phyloP scores from a whole-genome alignment of 2,329 filamentous ascomycete species.

The Fusarium xyrophilum region DNA sequence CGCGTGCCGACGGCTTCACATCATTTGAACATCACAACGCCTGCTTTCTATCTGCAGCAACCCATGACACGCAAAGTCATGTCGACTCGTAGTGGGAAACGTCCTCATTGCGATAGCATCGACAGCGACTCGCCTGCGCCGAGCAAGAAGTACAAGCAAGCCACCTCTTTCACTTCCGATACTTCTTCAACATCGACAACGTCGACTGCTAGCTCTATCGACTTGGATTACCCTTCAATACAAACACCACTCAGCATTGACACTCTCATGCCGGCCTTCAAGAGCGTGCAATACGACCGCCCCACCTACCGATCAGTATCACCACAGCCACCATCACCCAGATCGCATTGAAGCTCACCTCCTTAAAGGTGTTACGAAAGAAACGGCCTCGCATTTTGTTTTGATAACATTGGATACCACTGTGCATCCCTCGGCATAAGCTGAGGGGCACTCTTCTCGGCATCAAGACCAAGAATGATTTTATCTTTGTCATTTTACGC shows the following conservation, averaged over 20 bases:
- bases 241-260: slow-evolving; percentile 29
- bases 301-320: slow-evolving; percentile 34
- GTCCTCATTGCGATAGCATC: slow-evolving; percentile 31
- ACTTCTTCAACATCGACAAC: slow-evolving; percentile 32
- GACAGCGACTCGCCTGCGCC: slow-evolving; percentile 32
- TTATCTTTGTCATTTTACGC: slow-evolving; percentile 6
- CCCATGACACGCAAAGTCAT: slow-evolving; percentile 22
- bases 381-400: slow-evolving; percentile 17
- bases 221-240: slow-evolving; percentile 18
- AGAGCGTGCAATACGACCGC: slow-evolving; percentile 34
- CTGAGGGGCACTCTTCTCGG: slow-evolving; percentile 18
- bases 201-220: slow-evolving; percentile 22
- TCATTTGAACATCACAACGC: slow-evolving; percentile 16
- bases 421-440: slow-evolving; percentile 18
- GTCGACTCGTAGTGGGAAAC: slow-evolving; percentile 35
- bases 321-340: slow-evolving; percentile 38
- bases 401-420: slow-evolving; percentile 28
- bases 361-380: background rate
- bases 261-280: slow-evolving; percentile 33
- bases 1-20: slow-evolving; percentile 16
- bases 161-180: slow-evolving; percentile 37
- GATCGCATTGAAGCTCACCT: slow-evolving; percentile 28
- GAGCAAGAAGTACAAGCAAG: slow-evolving; percentile 39
- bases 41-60: slow-evolving; percentile 15
- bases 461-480: slow-evolving; percentile 27